phyloP scores from a whole-genome alignment of 352 stramenopile species.

The Thalassiosira exigua region DNA sequence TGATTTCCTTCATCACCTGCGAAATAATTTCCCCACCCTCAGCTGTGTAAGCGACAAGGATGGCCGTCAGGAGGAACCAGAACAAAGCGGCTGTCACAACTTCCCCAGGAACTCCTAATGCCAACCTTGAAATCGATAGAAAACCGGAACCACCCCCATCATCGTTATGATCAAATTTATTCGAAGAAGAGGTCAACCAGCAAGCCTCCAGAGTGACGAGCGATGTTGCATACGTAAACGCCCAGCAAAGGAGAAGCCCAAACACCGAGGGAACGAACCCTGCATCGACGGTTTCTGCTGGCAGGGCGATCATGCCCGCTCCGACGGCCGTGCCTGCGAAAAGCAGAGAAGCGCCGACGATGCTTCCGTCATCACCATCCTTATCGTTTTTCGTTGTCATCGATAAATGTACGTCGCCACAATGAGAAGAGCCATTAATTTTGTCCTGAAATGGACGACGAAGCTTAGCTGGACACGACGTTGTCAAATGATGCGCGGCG shows the following conservation, averaged over 20 bases:
- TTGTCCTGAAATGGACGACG: no score
- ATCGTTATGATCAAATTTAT: constrained; percentile 14
- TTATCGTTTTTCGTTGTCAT: not conserved
- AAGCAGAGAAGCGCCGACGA: constrained; percentile 58
- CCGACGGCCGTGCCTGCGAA: constrained; percentile 72
- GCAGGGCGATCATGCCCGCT: constrained; percentile 78
- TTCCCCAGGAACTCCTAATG: constrained; percentile 52
- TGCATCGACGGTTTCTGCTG: constrained; percentile 64
- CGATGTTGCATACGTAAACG: constrained; percentile 76
- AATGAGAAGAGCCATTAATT: no score
- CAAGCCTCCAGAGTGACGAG: constrained; percentile 79
- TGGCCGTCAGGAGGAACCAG: constrained; percentile 82
- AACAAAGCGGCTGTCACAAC: constrained; percentile 71
- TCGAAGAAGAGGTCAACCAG: constrained; percentile 48
- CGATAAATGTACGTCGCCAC: no score
- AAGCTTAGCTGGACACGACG: no score
- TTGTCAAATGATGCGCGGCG: not conserved
- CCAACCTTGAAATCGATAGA: constrained; percentile 51
- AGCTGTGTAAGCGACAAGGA: constrained; percentile 80
- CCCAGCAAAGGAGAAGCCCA: constrained; percentile 65
- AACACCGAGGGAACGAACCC: constrained; percentile 70
- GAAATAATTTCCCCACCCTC: constrained; percentile 70
- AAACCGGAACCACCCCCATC: constrained; percentile 41
- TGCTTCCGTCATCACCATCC: constrained; percentile 32
- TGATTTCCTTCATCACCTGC: constrained; percentile 45